These are phyloP conservation scores for Earliella scabrosa DNA, from an alignment of 1,284 basidiomycete genomes.

Conservation along the genomic window DNA sequence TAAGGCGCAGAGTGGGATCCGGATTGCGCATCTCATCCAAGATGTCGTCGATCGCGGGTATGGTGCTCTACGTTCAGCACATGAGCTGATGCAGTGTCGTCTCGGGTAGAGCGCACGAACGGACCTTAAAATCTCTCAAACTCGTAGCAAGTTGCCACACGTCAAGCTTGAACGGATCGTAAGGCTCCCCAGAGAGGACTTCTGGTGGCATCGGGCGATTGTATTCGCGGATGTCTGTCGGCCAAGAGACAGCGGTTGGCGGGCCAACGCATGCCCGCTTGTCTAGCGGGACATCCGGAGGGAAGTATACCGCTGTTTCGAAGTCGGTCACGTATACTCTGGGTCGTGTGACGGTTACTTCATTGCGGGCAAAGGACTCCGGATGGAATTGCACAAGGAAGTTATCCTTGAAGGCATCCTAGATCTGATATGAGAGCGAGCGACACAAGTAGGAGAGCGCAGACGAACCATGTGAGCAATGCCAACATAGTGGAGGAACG, in stretches of 20 bases:
- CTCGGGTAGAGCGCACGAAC: too few species aligned
- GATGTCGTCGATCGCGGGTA: too few species aligned
- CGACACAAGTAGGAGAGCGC: not conserved
- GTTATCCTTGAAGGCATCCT: conserved; percentile 23
- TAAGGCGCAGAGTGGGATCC: too few species aligned
- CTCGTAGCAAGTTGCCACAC: conserved; percentile 11
- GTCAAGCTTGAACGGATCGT: conserved; percentile 15
- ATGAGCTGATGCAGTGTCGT: too few species aligned
- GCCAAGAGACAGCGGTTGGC: too few species aligned
- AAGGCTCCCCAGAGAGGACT: conserved; percentile 23
- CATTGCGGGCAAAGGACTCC: not conserved
- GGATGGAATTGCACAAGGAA: conserved; percentile 19
- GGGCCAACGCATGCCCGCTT: conserved; percentile 7
- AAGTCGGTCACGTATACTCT: conserved; percentile 10
- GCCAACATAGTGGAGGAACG: not conserved
- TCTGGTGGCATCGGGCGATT: conserved; percentile 23
- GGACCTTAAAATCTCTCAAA: conserved; percentile 7
- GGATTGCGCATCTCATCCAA: too few species aligned
- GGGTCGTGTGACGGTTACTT: not conserved
- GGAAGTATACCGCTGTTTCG: conserved; percentile 9
- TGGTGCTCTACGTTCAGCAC: too few species aligned
- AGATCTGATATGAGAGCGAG: too few species aligned
- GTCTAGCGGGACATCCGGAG: conserved; percentile 9
- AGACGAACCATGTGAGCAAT: conserved; percentile 6
- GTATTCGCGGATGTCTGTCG: not conserved